A percentile compares a stretch with the other conserved stretches of the same genome.
These are phyloP conservation scores for Plasmodium adleri DNA, from an alignment of 169 alveolate genomes.

Conservation along the genomic window DNA sequence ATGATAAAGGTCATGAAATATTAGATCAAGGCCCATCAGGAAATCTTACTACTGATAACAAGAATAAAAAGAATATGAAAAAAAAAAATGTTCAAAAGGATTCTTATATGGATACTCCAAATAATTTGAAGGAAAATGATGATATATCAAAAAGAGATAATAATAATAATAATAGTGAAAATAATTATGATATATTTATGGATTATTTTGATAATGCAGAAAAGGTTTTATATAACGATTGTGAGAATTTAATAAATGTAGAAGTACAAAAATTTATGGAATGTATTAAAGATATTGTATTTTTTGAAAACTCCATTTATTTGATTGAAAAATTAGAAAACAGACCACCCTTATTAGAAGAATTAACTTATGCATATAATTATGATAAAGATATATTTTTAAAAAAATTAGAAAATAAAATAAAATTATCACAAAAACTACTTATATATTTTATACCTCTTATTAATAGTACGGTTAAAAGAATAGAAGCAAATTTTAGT, in stretches of 20 bases:
- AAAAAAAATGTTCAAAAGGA: not conserved
- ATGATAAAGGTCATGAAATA: not conserved
- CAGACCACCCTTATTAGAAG: constrained; percentile 73
- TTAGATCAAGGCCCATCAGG: not conserved
- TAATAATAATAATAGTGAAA: not conserved
- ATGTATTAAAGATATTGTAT: constrained; percentile 65
- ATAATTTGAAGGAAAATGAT: not conserved
- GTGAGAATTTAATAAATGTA: constrained; percentile 59
- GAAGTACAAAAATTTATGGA: constrained; percentile 61
- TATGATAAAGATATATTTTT: constrained; percentile 35
- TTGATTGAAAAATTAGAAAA: constrained; percentile 61
- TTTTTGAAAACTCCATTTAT: constrained; percentile 74
- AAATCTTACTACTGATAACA: not conserved
- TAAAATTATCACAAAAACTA: constrained; percentile 49
- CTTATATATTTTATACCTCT: constrained; percentile 66
- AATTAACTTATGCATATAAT: constrained; percentile 52
- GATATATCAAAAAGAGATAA: not conserved
- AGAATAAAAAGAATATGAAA: not conserved
- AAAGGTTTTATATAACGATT: constrained; percentile 26
- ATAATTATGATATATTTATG: constrained; percentile 22
- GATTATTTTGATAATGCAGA: constrained; percentile 40
- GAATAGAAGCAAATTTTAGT: constrained; percentile 57
- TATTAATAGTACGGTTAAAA: constrained; percentile 34
- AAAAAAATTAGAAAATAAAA: constrained; percentile 41
- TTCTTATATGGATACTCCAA: not conserved